Conservation (phyloP, 106 monocot species). For the Dioscorea dumetorum region DNA sequence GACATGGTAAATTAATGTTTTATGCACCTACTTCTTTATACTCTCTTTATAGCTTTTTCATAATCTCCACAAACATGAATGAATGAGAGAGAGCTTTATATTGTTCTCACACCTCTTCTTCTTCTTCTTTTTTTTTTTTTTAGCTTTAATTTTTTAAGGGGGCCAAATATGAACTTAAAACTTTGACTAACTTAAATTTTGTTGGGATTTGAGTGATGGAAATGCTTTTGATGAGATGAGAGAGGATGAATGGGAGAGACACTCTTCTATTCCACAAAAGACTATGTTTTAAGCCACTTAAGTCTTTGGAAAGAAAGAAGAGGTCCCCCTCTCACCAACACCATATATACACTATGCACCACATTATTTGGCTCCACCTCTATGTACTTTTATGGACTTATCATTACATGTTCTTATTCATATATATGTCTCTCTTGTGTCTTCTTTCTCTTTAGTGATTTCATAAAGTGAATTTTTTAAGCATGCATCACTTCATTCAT, state of each 20-base stretch:
- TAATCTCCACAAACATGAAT: slow-evolving; percentile 1
- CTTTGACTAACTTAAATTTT: slow-evolving; percentile 14
- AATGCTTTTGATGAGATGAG: slow-evolving; percentile 23
- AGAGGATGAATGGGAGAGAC: slow-evolving; percentile 28
- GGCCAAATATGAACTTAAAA: slow-evolving; percentile 12
- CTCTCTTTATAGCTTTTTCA: slow-evolving; percentile 4
- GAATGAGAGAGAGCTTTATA: slow-evolving; percentile 21
- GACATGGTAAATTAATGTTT: slow-evolving; percentile 9
- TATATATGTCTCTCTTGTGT: too few species aligned
- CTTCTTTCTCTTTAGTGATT: too few species aligned
- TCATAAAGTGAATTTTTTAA: too few species aligned
- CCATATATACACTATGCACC: too few species aligned
- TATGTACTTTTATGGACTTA: too few species aligned
- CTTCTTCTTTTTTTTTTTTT: not conserved
- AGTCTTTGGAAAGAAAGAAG: slow-evolving; percentile 3
- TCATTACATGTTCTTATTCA: too few species aligned
- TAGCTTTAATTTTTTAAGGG: too few species aligned
- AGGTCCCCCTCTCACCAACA: not conserved
- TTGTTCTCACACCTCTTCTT: slow-evolving; percentile 25
- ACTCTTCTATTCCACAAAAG: slow-evolving; percentile 34
- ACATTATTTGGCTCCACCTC: slow-evolving; percentile 3
- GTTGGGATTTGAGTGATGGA: slow-evolving; percentile 23
- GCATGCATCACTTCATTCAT: too few species aligned
- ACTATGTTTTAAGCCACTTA: not conserved
- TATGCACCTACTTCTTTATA: not conserved